Conservation (phyloP, 441 rosid genomes). For the Codiaeum variegatum region DNA sequence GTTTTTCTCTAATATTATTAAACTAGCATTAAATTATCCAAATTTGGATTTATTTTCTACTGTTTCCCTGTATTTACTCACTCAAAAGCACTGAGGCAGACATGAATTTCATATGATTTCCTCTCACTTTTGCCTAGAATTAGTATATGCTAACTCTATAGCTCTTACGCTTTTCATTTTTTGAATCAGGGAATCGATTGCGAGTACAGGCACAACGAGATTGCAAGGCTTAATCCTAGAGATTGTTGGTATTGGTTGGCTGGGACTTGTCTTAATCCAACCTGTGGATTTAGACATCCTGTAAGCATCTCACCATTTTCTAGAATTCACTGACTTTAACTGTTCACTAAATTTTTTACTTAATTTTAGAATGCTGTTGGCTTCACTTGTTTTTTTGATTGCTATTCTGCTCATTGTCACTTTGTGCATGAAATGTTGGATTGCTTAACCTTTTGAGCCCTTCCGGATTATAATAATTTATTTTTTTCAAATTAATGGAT, state of each 20-base stretch:
- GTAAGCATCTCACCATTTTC: conserved; percentile 26
- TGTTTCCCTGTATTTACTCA: background rate
- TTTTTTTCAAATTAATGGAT: background rate
- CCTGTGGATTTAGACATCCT: conserved; percentile 57
- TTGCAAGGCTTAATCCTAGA: conserved; percentile 54
- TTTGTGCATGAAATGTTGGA: background rate
- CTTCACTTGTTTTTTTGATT: background rate
- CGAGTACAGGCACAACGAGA: conserved; percentile 51
- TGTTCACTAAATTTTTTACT: background rate
- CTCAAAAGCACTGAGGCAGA: background rate
- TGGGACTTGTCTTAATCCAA: conserved; percentile 48
- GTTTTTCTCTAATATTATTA: background rate
- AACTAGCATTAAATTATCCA: background rate
- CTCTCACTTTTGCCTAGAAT: background rate
- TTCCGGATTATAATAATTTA: background rate
- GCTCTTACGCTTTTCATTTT: background rate
- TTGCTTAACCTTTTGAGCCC: background rate
- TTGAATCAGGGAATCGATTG: conserved; percentile 39
- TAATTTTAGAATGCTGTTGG: background rate
- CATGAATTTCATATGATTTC: background rate
- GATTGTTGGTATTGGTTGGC: conserved; percentile 62
- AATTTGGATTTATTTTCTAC: background rate
- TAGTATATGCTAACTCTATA: background rate
- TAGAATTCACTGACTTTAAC: background rate
- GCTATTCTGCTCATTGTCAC: background rate